Evolutionary conservation across 345 rosid species (phyloP).

Genomic region (Rubroshorea leprosula): DNA sequence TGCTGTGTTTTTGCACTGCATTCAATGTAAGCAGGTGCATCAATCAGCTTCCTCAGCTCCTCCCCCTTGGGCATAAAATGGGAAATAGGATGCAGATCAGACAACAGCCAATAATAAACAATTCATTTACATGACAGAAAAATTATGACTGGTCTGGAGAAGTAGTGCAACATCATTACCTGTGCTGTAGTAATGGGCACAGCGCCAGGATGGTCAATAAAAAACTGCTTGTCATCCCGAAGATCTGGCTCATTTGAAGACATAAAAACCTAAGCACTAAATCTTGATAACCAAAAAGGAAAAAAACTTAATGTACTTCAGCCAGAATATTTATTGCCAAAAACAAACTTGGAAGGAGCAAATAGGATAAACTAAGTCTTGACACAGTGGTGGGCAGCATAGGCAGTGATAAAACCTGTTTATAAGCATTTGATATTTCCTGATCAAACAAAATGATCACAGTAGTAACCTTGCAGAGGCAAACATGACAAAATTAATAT

Average conservation of each 20-base stretch:
- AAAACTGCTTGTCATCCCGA: slow-evolving; percentile 87
- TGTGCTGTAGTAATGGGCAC: slow-evolving; percentile 73
- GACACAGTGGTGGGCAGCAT: too few species aligned
- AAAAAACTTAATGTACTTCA: neutral
- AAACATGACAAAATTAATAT: too few species aligned
- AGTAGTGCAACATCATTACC: slow-evolving; percentile 24
- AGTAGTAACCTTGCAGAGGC: too few species aligned
- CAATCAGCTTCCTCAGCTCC: slow-evolving; percentile 79
- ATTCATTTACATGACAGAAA: too few species aligned
- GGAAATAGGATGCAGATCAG: neutral
- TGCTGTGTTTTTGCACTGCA: slow-evolving; percentile 96
- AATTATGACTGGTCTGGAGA: neutral
- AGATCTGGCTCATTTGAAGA: slow-evolving; percentile 53
- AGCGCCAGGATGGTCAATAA: slow-evolving; percentile 88
- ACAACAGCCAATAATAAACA: neutral
- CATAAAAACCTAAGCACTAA: slow-evolving; percentile 16
- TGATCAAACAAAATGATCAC: too few species aligned
- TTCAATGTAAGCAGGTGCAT: slow-evolving; percentile 75
- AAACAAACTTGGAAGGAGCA: too few species aligned
- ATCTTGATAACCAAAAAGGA: neutral
- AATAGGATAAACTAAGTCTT: too few species aligned
- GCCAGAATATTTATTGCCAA: too few species aligned
- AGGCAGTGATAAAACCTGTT: too few species aligned
- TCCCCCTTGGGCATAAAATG: slow-evolving; percentile 48
- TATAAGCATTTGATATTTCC: too few species aligned